phyloP scores from a whole-genome alignment of 208 protist species.

The Naegleria fowleri region DNA sequence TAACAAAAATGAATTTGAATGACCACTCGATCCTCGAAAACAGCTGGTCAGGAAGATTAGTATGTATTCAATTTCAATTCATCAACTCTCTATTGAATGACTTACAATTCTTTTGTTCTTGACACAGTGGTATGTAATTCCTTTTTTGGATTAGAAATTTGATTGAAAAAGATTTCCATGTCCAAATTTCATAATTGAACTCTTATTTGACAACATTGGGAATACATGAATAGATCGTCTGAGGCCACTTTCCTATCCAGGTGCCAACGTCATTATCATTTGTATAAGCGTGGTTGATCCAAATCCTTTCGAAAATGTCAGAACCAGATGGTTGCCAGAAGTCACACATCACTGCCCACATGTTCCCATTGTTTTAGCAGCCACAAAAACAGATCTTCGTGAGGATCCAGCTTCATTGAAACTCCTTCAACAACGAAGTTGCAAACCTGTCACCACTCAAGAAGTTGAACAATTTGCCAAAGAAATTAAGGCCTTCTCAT shows the following conservation, averaged over 20 bases:
- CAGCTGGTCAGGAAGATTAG: background rate
- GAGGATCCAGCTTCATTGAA: conserved; percentile 45
- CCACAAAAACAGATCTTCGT: conserved; percentile 76
- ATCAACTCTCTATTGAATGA: too few relatives aligned
- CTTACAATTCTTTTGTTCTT: too few relatives aligned
- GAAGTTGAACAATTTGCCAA: background rate
- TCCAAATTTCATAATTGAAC: too few relatives aligned
- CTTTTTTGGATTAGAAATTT: too few relatives aligned
- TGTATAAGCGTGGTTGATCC: background rate
- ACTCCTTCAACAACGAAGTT: background rate
- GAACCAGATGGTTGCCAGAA: conserved; percentile 54
- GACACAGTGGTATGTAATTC: too few relatives aligned
- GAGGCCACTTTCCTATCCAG: background rate
- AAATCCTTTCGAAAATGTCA: background rate
- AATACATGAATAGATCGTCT: background rate
- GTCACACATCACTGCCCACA: conserved; percentile 60
- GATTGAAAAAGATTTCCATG: too few relatives aligned
- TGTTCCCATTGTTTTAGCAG: conserved; percentile 71
- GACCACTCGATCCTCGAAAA: too few relatives aligned
- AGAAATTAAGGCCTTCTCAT: background rate
- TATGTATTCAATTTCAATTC: background rate
- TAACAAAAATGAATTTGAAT: too few relatives aligned
- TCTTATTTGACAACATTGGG: too few relatives aligned
- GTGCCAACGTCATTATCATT: background rate
- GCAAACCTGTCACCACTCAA: background rate